These are phyloP conservation scores for Isochrysis galbana DNA, from an alignment of 78 protist species.

Conservation along the genomic window DNA sequence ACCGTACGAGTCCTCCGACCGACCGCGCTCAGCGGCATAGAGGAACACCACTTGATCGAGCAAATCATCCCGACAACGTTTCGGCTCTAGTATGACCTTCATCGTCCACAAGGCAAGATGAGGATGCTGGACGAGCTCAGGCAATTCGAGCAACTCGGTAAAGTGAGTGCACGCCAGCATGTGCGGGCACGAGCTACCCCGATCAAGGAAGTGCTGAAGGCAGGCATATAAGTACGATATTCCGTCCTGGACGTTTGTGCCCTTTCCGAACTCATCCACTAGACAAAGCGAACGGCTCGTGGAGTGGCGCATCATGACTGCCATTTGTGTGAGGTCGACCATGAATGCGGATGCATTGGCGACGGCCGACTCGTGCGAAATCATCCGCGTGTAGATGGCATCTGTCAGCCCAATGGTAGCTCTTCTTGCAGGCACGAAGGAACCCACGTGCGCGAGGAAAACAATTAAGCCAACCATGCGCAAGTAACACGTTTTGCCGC, in stretches of 20 bases:
- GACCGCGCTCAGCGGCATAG: background rate
- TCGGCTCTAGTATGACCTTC: background rate
- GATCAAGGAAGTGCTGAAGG: background rate
- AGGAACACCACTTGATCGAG: slow-evolving; percentile 3
- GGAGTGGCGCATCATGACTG: background rate
- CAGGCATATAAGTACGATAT: background rate
- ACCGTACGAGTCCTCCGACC: background rate
- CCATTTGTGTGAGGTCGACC: slow-evolving; percentile 52
- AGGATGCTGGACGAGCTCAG: background rate
- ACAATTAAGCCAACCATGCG: slow-evolving; percentile 44
- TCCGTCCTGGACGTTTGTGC: slow-evolving; percentile 48
- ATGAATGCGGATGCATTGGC: slow-evolving; percentile 40
- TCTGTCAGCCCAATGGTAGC: slow-evolving; percentile 60
- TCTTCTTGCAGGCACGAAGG: slow-evolving; percentile 61
- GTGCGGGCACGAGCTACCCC: background rate
- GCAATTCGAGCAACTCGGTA: slow-evolving; percentile 26
- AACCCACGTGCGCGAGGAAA: slow-evolving; percentile 67
- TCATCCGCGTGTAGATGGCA: slow-evolving; percentile 40
- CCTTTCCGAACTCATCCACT: slow-evolving; percentile 76
- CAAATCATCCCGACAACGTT: background rate
- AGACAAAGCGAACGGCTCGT: slow-evolving; percentile 47
- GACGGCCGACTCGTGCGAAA: background rate
- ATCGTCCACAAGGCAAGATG: background rate
- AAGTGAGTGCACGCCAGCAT: slow-evolving; percentile 40
- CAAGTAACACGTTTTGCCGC: slow-evolving; percentile 57